Evolutionary conservation across 768 basidiomycete species (phyloP).

Genomic region (Mrakia blollopis): DNA sequence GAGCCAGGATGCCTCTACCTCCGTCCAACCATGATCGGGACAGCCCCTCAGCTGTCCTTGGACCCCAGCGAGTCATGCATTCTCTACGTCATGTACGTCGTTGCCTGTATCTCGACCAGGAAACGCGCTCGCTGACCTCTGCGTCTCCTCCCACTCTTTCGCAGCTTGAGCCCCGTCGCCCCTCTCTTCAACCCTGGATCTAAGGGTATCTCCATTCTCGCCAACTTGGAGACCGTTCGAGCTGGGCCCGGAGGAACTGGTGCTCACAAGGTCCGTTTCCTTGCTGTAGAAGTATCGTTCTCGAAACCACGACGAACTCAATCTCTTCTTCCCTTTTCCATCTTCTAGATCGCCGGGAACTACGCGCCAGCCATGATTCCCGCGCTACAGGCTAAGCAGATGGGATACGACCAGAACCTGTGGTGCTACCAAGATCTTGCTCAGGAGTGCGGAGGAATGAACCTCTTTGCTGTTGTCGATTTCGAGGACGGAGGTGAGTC

Average conservation of each 20-base stretch:
- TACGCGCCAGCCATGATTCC: slow-evolving; percentile 36
- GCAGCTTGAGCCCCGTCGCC: slow-evolving; percentile 35
- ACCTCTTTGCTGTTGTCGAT: slow-evolving; percentile 20
- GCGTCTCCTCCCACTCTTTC: not conserved
- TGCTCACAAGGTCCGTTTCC: slow-evolving; percentile 48
- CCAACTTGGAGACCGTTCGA: slow-evolving; percentile 71
- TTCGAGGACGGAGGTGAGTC: slow-evolving; percentile 19
- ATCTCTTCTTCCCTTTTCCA: slow-evolving; percentile 32
- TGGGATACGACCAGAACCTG: slow-evolving; percentile 36
- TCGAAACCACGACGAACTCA: too few relatives aligned
- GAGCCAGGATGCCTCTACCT: slow-evolving; percentile 34
- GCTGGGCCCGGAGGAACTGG: slow-evolving; percentile 89
- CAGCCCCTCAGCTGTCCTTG: slow-evolving; percentile 34
- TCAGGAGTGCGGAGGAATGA: slow-evolving; percentile 59
- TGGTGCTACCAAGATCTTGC: slow-evolving; percentile 55
- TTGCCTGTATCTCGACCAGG: not conserved
- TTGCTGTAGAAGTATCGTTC: not conserved
- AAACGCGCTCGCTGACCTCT: not conserved
- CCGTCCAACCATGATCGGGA: slow-evolving; percentile 35
- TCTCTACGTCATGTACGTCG: slow-evolving; percentile 34
- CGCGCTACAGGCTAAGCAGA: slow-evolving; percentile 28
- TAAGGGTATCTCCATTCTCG: slow-evolving; percentile 35
- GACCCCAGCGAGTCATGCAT: slow-evolving; percentile 32
- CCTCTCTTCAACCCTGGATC: slow-evolving; percentile 36
- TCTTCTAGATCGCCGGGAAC: slow-evolving; percentile 34